A percentile compares a stretch with the other conserved stretches of the same genome.
phyloP scores from a whole-genome alignment of 106 monocot species.

The Gastrodia elata region DNA sequence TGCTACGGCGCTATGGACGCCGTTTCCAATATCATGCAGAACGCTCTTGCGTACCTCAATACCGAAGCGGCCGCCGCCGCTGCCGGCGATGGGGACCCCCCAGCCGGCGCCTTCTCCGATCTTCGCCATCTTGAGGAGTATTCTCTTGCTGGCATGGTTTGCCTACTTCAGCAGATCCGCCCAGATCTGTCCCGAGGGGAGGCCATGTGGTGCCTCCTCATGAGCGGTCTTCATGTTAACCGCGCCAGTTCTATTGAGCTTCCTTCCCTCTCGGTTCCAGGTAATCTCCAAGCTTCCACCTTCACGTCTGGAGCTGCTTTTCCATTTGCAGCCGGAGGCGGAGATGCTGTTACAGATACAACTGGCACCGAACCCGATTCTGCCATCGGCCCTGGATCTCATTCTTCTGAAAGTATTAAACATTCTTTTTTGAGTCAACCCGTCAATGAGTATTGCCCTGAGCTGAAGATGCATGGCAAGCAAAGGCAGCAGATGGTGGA shows the following conservation, averaged over 20 bases:
- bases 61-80: conserved; percentile 5
- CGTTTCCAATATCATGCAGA: conserved; percentile 64
- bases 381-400: not conserved
- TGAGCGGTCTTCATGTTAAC: conserved; percentile 57
- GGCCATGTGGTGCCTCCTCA: conserved; percentile 93
- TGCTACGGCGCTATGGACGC: conserved; percentile 73
- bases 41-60: conserved; percentile 46
- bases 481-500: conserved; percentile 4
- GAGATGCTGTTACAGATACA: not conserved
- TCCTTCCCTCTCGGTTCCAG: conserved; percentile 15
- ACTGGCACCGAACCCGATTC: not conserved
- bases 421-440: not conserved
- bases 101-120: conserved; percentile 40
- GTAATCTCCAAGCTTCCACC: not conserved
- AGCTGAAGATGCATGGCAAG: not conserved
- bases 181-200: conserved; percentile 53
- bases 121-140: conserved; percentile 68
- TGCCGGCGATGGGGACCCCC: not conserved
- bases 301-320: not conserved
- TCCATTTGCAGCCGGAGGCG: not conserved
- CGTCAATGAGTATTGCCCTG: conserved; percentile 4
- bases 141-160: conserved; percentile 73
- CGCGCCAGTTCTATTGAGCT: conserved; percentile 44
- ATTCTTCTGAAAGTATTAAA: not conserved
- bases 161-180: conserved; percentile 57